Base-by-base conservation (phyloP, 495 filamentous ascomycete species). In the Platismatia glauca region DNA sequence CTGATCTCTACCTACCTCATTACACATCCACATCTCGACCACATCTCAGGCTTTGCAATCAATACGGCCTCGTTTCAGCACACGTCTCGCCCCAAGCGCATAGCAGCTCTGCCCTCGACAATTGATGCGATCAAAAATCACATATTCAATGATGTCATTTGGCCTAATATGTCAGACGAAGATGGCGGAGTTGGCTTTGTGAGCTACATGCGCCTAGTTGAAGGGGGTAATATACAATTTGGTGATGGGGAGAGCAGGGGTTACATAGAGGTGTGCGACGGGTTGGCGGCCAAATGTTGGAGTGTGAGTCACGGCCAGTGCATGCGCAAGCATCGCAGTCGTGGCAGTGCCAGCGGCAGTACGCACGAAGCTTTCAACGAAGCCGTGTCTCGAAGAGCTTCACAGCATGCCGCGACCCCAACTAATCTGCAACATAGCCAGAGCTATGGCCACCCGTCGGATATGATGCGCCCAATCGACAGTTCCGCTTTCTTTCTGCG, bases 121-220 rank as follows among this genome's bases (percentile, higher is more conserved):
- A 90, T 98, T 50, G 78, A 86, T 18, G 91, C 92, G 4, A 84
- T 98, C 71, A 96, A 96, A 70, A 83, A 79, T 13, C 91, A 98
- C 73, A 88, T 98, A 61, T 98, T 97, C 77, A 98, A 98, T 75
- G 91, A 96, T 70, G 73, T 97, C 52, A 95, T 98, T 58, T 98
- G 95, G 95, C 94, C 94, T 0, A 98, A 98, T 67, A 77, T 98
- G 39, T 94, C 91, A 1, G 91, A 97, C 73, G 95, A 98, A 76
- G 91, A 95, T 71, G 90, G 90, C 37, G 94, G 95, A 18, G 90
- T 91, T 31, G 95, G 95, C 3, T 77, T 98, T 8, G 83, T 97
- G 35, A 96, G 90, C 12, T 97, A 95, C 66, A 88, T 90, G 72
- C 84, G 94, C 33, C 76, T 98, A 27, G 83, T 86, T 3, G 90